These are phyloP conservation scores for Melampsora americana DNA, from an alignment of 1,284 basidiomycete species.

Conservation along the genomic window DNA sequence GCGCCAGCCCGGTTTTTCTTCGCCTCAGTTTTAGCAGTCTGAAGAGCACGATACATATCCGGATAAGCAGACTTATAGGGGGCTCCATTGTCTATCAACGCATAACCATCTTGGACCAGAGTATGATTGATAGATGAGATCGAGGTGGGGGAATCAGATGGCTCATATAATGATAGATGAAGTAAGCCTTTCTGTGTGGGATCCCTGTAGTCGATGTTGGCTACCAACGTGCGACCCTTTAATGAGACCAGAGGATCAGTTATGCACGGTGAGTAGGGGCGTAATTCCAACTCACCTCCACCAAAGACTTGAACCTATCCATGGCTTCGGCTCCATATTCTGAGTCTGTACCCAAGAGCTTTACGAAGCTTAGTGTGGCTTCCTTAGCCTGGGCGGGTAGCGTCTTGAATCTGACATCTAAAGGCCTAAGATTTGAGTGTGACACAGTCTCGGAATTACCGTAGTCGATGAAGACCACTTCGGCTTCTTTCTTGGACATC, in stretches of 20 bases:
- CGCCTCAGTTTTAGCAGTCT: constrained; percentile 37
- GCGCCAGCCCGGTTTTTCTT: constrained; percentile 41
- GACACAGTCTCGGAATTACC: constrained; percentile 51
- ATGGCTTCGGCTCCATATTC: constrained; percentile 81
- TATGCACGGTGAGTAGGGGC: background rate
- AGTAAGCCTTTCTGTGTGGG: constrained; percentile 60
- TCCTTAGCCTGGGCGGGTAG: constrained; percentile 66
- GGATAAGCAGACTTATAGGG: constrained; percentile 37
- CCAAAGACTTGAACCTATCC: constrained; percentile 75
- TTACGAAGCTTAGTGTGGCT: constrained; percentile 69
- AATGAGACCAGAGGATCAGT: background rate
- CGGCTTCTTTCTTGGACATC: constrained; percentile 77
- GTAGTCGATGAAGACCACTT: constrained; percentile 59
- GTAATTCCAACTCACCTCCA: constrained; percentile 19
- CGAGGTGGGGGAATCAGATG: constrained; percentile 66
- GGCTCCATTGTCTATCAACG: constrained; percentile 31
- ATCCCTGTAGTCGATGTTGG: constrained; percentile 81
- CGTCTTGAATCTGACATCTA: constrained; percentile 78
- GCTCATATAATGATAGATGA: constrained; percentile 83
- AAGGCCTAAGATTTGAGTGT: constrained; percentile 62
- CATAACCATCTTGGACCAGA: constrained; percentile 42
- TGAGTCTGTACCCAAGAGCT: constrained; percentile 69
- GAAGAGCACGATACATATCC: constrained; percentile 37
- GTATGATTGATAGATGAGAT: constrained; percentile 45
- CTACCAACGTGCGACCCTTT: constrained; percentile 75